Conservation (phyloP, 2,329 filamentous ascomycete genomes). For the Ascochyta clinopodiicola region DNA sequence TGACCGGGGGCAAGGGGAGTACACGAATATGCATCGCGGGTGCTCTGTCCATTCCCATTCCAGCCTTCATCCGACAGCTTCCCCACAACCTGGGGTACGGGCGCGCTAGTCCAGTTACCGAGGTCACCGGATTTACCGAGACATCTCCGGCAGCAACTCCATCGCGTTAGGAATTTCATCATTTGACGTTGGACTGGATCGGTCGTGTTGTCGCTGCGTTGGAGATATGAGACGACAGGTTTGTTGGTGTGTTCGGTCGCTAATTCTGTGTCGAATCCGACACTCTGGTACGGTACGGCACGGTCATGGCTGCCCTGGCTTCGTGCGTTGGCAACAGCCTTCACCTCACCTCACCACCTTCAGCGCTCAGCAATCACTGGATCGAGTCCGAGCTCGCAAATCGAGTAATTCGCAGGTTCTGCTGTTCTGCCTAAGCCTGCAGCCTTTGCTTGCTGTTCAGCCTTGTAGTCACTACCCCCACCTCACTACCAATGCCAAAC, state of each 20-base stretch:
- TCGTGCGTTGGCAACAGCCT: not conserved
- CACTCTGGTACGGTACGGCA: slow-evolving; percentile 3
- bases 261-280: not conserved
- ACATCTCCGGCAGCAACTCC: slow-evolving; percentile 7
- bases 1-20: not conserved
- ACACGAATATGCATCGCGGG: slow-evolving; percentile 1
- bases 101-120: not conserved
- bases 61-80: slow-evolving; percentile 2
- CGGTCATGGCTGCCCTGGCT: not conserved
- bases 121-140: slow-evolving; percentile 8
- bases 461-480: not conserved
- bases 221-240: not conserved
- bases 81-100: slow-evolving; percentile 17
- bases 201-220: not conserved
- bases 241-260: not conserved
- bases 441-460: not conserved
- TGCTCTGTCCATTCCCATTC: slow-evolving; percentile 1
- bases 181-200: not conserved
- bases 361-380: not conserved
- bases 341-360: slow-evolving; percentile 18
- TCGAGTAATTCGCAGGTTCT: not conserved
- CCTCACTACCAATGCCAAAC: not conserved
- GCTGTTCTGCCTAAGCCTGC: too few species aligned
- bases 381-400: not conserved
- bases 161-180: not conserved